Conservation (phyloP, 352 stramenopile genomes). For the Phytophthora macrochlamydospora region DNA sequence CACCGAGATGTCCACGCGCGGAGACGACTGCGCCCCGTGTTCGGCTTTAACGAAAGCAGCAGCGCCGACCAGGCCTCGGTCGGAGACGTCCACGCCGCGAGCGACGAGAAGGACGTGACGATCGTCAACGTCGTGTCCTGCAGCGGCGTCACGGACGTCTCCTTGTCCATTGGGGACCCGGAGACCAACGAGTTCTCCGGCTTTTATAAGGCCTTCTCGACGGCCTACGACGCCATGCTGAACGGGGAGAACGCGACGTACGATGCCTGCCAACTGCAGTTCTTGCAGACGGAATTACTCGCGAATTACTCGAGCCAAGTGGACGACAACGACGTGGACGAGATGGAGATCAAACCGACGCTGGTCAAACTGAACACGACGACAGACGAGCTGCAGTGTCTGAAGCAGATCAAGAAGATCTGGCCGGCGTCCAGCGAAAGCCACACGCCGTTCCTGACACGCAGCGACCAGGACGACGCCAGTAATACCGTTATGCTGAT, state of each 20-base stretch:
- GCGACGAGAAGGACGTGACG: conserved; percentile 53
- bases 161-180: conserved; percentile 52
- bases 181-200: conserved; percentile 48
- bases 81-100: conserved; percentile 41
- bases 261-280: conserved; percentile 72
- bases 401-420: conserved; percentile 45
- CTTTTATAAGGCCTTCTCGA: conserved; percentile 64
- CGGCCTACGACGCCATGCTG: conserved; percentile 70
- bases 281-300: conserved; percentile 63
- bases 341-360: conserved; percentile 51
- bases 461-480: conserved; percentile 49
- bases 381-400: conserved; percentile 46
- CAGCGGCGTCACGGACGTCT: conserved; percentile 39
- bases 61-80: conserved; percentile 12
- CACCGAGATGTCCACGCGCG: conserved; percentile 5
- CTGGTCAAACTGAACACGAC: conserved; percentile 54
- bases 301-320: conserved; percentile 37
- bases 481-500: conserved; percentile 62
- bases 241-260: conserved; percentile 50
- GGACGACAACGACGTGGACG: conserved; percentile 21
- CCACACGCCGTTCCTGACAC: conserved; percentile 74
- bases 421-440: conserved; percentile 50
- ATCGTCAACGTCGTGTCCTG: conserved; percentile 61
- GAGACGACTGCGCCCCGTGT: conserved; percentile 27
- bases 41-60: conserved; percentile 30